Percentiles rank a stretch among this genome's conserved stretches.
phyloP scores from a whole-genome alignment of 1,284 basidiomycete species.

The Ceratobasidium sp. region DNA sequence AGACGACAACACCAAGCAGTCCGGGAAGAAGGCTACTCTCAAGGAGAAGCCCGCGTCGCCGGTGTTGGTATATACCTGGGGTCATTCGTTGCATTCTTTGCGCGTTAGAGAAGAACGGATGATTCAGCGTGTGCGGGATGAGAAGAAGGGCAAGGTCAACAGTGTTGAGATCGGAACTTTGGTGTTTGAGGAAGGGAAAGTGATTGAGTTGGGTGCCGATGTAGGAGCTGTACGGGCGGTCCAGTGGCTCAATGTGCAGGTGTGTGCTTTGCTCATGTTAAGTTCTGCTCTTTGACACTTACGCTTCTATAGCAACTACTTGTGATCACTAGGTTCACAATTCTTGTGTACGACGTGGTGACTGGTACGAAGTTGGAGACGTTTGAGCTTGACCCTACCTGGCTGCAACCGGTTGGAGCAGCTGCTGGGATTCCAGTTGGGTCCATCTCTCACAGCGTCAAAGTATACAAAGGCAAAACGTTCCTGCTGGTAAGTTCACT shows the following conservation, averaged over 20 bases:
- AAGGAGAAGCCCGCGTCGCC: conserved; percentile 61
- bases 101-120: conserved; percentile 71
- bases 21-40: conserved; percentile 43
- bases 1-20: conserved; percentile 16
- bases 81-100: conserved; percentile 69
- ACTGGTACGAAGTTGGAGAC: conserved; percentile 56
- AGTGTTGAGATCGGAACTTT: conserved; percentile 72
- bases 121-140: conserved; percentile 62
- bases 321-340: conserved; percentile 63
- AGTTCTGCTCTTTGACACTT: conserved; percentile 47
- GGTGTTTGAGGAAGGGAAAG: conserved; percentile 61
- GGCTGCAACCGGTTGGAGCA: conserved; percentile 65
- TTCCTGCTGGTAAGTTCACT: conserved; percentile 79
- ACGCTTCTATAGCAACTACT: conserved; percentile 57
- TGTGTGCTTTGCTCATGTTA: conserved; percentile 59
- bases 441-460: conserved; percentile 77
- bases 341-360: conserved; percentile 78
- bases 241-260: conserved; percentile 80
- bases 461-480: conserved; percentile 88
- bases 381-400: conserved; percentile 69
- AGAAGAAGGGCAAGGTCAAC: conserved; percentile 68
- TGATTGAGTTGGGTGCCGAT: conserved; percentile 63
- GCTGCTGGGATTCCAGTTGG: conserved; percentile 63
- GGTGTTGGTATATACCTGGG: conserved; percentile 86
- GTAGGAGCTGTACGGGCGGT: conserved; percentile 69